A percentile compares a stretch with the other conserved stretches of the same genome.
These are phyloP conservation scores for Tetradesmus lagerheimii DNA, from an alignment of 139 green algal genomes.

Conservation along the genomic window DNA sequence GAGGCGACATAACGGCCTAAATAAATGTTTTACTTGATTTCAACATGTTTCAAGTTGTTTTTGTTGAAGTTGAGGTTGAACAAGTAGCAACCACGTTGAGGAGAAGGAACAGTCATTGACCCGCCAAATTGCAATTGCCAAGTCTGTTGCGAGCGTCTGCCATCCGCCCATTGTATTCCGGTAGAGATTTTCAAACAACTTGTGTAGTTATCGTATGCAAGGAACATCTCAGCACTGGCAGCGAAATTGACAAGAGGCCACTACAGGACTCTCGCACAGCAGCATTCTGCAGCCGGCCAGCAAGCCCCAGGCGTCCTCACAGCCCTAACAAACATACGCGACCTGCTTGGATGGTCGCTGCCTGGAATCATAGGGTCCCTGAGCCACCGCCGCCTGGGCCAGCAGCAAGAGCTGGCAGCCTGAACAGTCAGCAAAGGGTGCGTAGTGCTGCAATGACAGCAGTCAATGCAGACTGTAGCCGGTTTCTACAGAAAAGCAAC, in stretches of 20 bases:
- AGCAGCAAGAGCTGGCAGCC: not conserved
- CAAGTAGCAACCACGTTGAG: not conserved
- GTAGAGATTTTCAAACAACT: no score
- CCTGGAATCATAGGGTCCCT: constrained; percentile 31
- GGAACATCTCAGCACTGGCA: not conserved
- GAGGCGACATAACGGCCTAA: no score
- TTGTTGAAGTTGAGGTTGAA: not conserved
- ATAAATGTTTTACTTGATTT: no score
- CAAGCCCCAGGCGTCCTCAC: not conserved
- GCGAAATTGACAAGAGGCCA: not conserved
- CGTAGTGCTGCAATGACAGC: not conserved
- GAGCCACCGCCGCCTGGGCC: not conserved
- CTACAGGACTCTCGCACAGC: not conserved
- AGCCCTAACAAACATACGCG: not conserved
- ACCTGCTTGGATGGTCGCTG: constrained; percentile 4
- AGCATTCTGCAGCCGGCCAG: not conserved
- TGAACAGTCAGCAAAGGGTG: constrained; percentile 14
- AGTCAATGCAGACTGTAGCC: no score
- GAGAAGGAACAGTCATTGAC: not conserved
- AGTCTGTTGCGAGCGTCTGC: no score
- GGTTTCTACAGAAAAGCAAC: no score
- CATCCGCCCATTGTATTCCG: no score
- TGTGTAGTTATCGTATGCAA: not conserved
- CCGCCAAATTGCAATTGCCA: not conserved
- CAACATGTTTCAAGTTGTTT: not conserved